phyloP scores from a whole-genome alignment of 305 asterid species.

The Withania somnifera region DNA sequence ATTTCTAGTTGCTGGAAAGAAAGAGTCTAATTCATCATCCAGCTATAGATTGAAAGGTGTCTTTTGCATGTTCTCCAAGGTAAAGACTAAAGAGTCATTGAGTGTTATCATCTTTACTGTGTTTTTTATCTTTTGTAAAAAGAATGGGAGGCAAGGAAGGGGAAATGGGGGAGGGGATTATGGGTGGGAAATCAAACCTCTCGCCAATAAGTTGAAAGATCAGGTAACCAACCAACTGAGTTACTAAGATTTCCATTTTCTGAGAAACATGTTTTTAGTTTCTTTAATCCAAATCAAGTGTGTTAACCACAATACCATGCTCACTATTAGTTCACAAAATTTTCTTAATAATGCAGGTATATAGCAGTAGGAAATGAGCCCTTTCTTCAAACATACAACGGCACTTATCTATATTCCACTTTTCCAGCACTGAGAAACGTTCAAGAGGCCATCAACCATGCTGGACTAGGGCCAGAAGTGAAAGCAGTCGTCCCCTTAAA shows the following conservation, averaged over 20 bases:
- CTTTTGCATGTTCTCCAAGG: no score
- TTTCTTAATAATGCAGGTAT: constrained; percentile 20
- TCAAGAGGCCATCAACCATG: constrained; percentile 47
- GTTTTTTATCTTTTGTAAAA: no score
- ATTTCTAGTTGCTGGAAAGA: neutral
- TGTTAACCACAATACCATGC: neutral
- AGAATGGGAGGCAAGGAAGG: no score
- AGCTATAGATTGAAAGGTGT: neutral
- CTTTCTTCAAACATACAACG: constrained; percentile 46
- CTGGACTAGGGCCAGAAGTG: constrained; percentile 37
- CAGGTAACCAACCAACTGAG: neutral
- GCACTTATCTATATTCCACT: constrained; percentile 30
- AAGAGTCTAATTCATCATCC: neutral
- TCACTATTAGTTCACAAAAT: neutral
- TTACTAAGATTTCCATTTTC: neutral
- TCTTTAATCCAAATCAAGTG: neutral
- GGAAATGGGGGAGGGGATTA: no score
- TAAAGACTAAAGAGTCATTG: no score
- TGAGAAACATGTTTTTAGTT: neutral
- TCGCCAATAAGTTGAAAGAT: no score
- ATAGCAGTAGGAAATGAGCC: constrained; percentile 78
- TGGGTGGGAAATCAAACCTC: no score
- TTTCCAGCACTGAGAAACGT: constrained; percentile 54
- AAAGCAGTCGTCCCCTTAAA: constrained; percentile 60
- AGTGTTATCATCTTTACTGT: no score